A percentile compares a stretch with the other conserved stretches of the same genome.
Evolutionary conservation across 2,329 filamentous ascomycete species (phyloP).

Genomic region (Corinectria fuckeliana): DNA sequence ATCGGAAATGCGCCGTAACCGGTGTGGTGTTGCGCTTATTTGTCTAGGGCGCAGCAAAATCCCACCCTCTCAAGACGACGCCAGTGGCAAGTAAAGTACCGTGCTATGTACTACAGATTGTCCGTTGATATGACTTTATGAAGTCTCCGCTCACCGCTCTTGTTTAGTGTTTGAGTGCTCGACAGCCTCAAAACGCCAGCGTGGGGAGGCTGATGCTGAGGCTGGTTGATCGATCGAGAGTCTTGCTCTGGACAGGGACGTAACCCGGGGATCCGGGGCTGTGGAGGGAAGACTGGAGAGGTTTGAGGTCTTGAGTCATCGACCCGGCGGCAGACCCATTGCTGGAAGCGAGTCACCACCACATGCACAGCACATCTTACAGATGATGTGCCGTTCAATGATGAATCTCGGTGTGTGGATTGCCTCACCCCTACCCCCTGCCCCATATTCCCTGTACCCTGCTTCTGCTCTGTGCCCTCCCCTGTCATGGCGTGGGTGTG

Average conservation of each 20-base stretch:
- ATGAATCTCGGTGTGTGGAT: slow-evolving; percentile 34
- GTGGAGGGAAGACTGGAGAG: background rate
- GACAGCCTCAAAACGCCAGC: background rate
- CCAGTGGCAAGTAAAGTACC: slow-evolving; percentile 8
- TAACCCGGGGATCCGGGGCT: background rate
- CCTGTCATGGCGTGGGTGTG: slow-evolving; percentile 21
- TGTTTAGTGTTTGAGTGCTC: slow-evolving; percentile 2
- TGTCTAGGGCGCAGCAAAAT: slow-evolving; percentile 10
- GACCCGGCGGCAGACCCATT: background rate
- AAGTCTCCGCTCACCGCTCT: slow-evolving; percentile 13
- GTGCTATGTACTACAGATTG: background rate
- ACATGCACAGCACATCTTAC: slow-evolving; percentile 1
- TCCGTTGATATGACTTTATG: slow-evolving; percentile 5
- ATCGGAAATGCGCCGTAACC: background rate
- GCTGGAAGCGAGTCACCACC: slow-evolving; percentile 8
- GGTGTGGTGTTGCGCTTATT: slow-evolving; percentile 8
- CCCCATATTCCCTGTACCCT: background rate
- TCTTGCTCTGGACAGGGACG: background rate
- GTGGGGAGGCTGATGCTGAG: background rate
- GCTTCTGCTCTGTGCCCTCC: slow-evolving; percentile 9
- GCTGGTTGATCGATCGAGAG: background rate
- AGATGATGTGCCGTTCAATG: slow-evolving; percentile 12
- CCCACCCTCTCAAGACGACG: slow-evolving; percentile 6
- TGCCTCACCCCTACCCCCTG: slow-evolving; percentile 11
- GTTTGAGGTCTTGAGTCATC: background rate